Conservation (phyloP, 305 asterid genomes). For the Solanum hybrid region DNA sequence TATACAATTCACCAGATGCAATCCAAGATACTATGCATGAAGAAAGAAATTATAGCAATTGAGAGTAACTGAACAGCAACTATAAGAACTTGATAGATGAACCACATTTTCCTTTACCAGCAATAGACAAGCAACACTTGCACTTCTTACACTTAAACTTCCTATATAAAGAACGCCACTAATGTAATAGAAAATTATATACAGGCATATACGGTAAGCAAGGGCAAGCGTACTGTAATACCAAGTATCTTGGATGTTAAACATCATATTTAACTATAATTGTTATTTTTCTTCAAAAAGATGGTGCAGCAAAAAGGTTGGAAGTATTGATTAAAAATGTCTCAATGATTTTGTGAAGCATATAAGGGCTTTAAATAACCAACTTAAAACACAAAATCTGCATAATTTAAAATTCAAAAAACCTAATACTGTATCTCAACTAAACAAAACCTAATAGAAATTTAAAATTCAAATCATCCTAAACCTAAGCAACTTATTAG, state of each 20-base stretch:
- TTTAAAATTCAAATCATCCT: neutral
- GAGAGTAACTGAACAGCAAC: slow-evolving; percentile 7
- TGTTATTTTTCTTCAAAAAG: neutral
- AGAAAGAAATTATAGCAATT: neutral
- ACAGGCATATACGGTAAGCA: neutral
- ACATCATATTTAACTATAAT: neutral
- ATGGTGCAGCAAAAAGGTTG: neutral
- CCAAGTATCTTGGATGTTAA: neutral
- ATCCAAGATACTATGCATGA: neutral
- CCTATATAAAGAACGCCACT: neutral
- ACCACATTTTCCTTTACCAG: neutral
- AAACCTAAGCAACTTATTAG: neutral
- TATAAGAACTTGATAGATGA: neutral
- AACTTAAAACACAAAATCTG: neutral
- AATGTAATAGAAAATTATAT: neutral
- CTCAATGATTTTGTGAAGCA: neutral
- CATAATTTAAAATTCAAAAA: neutral
- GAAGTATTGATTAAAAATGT: neutral
- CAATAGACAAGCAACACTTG: neutral
- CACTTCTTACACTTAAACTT: neutral
- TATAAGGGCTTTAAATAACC: neutral
- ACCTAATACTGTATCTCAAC: neutral
- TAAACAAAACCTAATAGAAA: neutral
- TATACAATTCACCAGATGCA: neutral
- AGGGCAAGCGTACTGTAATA: neutral